Percentiles rank a stretch among this genome's conserved stretches.
phyloP scores from a whole-genome alignment of 2,329 filamentous ascomycete species.

The Hyphodiscus sp. region DNA sequence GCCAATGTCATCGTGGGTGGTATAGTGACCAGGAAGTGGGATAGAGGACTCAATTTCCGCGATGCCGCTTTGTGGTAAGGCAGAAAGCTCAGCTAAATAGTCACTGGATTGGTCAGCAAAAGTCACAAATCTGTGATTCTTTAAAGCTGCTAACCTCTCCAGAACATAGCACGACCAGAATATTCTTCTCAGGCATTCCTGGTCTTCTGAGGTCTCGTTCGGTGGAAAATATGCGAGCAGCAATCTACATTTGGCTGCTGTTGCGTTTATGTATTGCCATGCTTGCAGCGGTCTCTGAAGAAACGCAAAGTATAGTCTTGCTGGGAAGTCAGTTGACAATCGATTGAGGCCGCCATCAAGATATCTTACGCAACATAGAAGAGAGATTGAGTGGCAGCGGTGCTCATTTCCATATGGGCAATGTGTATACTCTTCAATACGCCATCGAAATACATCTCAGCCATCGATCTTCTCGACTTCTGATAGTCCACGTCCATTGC shows the following conservation, averaged over 20 bases:
- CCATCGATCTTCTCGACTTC: slow-evolving; percentile 16
- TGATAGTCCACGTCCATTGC: slow-evolving; percentile 29
- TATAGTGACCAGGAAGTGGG: slow-evolving; percentile 40
- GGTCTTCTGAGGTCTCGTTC: slow-evolving; percentile 33
- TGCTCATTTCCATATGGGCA: slow-evolving; percentile 40
- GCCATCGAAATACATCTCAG: slow-evolving; percentile 24
- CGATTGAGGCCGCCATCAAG: too few species aligned
- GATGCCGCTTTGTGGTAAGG: slow-evolving; percentile 43
- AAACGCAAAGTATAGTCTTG: slow-evolving; percentile 43
- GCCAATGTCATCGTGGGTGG: slow-evolving; percentile 34
- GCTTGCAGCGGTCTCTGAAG: slow-evolving; percentile 44
- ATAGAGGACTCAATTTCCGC: slow-evolving; percentile 45
- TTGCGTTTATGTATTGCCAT: slow-evolving; percentile 44
- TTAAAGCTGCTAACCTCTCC: slow-evolving; percentile 35
- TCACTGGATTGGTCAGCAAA: slow-evolving; percentile 31
- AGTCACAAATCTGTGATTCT: too few species aligned
- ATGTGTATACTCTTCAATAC: slow-evolving; percentile 41
- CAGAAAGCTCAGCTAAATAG: slow-evolving; percentile 45
- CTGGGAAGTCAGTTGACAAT: too few species aligned
- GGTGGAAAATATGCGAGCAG: slow-evolving; percentile 38
- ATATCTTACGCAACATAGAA: too few species aligned
- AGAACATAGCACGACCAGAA: slow-evolving; percentile 51
- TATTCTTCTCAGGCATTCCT: slow-evolving; percentile 43
- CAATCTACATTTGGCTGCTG: slow-evolving; percentile 43
- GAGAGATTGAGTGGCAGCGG: slow-evolving; percentile 19